Base-by-base conservation (phyloP, 2,329 filamentous ascomycete genomes). In the Diaporthe destruens region DNA sequence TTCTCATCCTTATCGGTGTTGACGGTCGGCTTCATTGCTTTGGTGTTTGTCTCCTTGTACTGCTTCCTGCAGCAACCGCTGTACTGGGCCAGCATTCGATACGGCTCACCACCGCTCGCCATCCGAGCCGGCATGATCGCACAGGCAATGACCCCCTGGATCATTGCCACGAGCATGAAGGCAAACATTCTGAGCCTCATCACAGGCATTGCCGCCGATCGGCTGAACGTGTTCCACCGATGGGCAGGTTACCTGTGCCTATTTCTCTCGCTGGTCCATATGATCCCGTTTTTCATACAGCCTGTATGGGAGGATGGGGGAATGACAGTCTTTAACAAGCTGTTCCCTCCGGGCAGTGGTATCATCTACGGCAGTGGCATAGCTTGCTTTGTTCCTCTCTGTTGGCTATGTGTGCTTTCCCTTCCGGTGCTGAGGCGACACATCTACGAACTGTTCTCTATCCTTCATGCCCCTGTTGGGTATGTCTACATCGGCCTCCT, bases 131-230 rank as follows among this genome's bases (percentile, higher is more conserved):
- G 96, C 61, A 98, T 98, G 96, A 90, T 98, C 71, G 92, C 95
- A 16, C 92, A 98, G 18, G 94, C 96, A 16, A 89, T 98, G 87
- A 92, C 96, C 57, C 96, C 96, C 0, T 98, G 95, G 95, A 96
- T 98, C 75, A 86, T 98, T 66, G 94, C 92, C 23, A 91, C 96
- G 14, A 94, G 93, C 79, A 97, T 94, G 87, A 98, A 98, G 82
- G 93, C 94, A 20, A 98, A 98, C 79, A 79, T 98, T 42, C 88
- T 98, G 71, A 92, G 93, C 0, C 83, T 95, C 71, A 83, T 98
- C 72, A 98, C 95, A 6, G 96, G 96, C 18, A 96, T 98, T 76
- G 94, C 95, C 3, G 95, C 96, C 49, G 96, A 98, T 80, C 88
- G 96, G 63, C 87, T 98, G 66, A 98, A 98, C 77, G 95, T 98